These are phyloP conservation scores for Parachaetomium inaequale DNA, from an alignment of 495 filamentous ascomycete genomes.

Conservation along the genomic window DNA sequence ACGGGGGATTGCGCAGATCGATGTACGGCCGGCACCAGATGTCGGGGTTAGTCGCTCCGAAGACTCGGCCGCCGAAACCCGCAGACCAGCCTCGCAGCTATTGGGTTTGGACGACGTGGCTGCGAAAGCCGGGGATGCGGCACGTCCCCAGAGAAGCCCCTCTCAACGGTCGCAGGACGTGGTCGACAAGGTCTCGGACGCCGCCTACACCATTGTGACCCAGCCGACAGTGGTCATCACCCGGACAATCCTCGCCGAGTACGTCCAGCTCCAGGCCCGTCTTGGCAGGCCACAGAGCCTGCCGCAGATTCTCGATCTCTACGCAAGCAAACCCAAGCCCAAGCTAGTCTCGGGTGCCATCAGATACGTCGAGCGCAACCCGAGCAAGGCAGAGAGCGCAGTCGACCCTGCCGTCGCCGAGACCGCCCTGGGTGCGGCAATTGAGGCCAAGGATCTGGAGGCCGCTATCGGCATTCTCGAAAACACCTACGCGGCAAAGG, in stretches of 20 bases:
- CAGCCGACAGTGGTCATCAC: slow-evolving; percentile 82
- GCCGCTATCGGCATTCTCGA: slow-evolving; percentile 78
- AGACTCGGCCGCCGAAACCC: slow-evolving; percentile 12
- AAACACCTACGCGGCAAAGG: slow-evolving; percentile 66
- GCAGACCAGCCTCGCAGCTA: slow-evolving; percentile 26
- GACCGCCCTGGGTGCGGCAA: slow-evolving; percentile 69
- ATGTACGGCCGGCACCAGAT: slow-evolving; percentile 18
- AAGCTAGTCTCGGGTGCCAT: slow-evolving; percentile 55
- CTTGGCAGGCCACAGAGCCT: slow-evolving; percentile 68
- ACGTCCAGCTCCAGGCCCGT: slow-evolving; percentile 67
- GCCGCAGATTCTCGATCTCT: slow-evolving; percentile 75
- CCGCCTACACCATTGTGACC: slow-evolving; percentile 61
- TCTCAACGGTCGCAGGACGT: slow-evolving; percentile 26
- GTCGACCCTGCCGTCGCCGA: slow-evolving; percentile 64
- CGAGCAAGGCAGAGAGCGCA: slow-evolving; percentile 64
- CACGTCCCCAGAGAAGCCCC: slow-evolving; percentile 2
- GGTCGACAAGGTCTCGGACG: slow-evolving; percentile 46
- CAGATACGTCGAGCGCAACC: slow-evolving; percentile 59
- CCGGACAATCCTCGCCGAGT: slow-evolving; percentile 60
- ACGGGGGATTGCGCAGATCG: slow-evolving; percentile 27
- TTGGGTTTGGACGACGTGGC: slow-evolving; percentile 28
- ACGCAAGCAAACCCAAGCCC: slow-evolving; percentile 77
- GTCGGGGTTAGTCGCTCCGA: slow-evolving; percentile 18
- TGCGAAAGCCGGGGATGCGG: slow-evolving; percentile 16
- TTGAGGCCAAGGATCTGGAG: slow-evolving; percentile 68